Base-by-base conservation (phyloP, 371 early-diverging fungal species). In the Synchytrium microbalum region DNA sequence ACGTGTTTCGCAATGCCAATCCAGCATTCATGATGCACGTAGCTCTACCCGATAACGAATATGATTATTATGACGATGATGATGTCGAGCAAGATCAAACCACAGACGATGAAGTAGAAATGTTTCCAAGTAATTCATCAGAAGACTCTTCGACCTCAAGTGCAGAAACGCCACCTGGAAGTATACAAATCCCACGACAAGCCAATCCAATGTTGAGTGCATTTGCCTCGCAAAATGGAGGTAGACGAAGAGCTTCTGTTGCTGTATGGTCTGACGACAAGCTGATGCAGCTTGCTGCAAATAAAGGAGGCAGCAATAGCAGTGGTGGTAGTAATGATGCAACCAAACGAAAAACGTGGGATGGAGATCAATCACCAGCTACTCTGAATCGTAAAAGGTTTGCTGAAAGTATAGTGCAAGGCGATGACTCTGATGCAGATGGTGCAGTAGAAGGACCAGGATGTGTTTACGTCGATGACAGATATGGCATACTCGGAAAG, bases 211-310 rank as follows among this genome's bases (percentile, higher is more conserved):
- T 38, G 46, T 38, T 38, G 46, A 19, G 10, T 38, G 46, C 46
- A 10, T 38, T 38, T 38, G 46, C 19, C 19, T 5, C 10, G 5
- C 46, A 19, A 38, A 38, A 38, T 19, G 46, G 46, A 10, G 46
- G 52, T 8, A 69, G 68, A 61, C 73, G 92, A 55, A 73, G 91
- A 26, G 87, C 83, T 2, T 87, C 88, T 61, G 86, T 92, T 0
- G 92, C 92, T 0, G 89, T 91, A 1, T 92, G 92, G 92, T 74
- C 88, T 0, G 91, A 91, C 62, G 86, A 88, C 38, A 68, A 78
- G 13, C 65, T 92, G 19, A 70, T 84, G 63, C 80, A 84, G 31
- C 60, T 89, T 59, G 81, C 81, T 0, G 72, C 77, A 52, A 65
- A 58, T n/a, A 60, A 71, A 24, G 5, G 5, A 5, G 46, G 46